Percentiles rank a stretch among this genome's conserved stretches.
Conservation (phyloP, 768 basidiomycete species). For the Rhizopogon sp. region DNA sequence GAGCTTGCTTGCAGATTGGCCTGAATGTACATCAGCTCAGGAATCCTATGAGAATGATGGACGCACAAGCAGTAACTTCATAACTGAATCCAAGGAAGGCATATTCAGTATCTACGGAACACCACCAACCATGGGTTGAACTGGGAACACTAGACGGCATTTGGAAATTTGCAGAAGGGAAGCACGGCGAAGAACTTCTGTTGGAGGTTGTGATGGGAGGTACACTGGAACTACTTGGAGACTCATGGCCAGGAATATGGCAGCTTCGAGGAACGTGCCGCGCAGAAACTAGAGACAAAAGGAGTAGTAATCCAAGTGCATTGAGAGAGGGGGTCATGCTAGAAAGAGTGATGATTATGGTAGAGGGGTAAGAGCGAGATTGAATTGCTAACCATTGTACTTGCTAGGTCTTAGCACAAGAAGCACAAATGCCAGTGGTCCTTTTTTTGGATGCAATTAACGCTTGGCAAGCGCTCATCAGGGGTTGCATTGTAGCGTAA, state of each 20-base stretch:
- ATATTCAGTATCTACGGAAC: conserved; percentile 56
- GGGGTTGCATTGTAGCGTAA: no score
- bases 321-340: conserved; percentile 9
- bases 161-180: conserved; percentile 39
- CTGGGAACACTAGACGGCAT: conserved; percentile 50
- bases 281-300: conserved; percentile 11
- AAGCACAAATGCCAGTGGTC: no score
- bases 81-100: conserved; percentile 78
- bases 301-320: conserved; percentile 4
- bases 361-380: not conserved
- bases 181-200: conserved; percentile 20
- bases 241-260: not conserved
- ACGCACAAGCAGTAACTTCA: conserved; percentile 60
- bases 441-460: no score
- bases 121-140: conserved; percentile 58
- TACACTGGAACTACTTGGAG: no score
- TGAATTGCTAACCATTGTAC: no score
- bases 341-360: not conserved
- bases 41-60: not conserved
- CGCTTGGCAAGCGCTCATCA: no score
- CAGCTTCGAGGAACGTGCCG: conserved; percentile 11
- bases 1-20: conserved; percentile 51
- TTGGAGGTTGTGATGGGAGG: not conserved
- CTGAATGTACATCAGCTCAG: conserved; percentile 26
- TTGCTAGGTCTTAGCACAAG: no score